Base-by-base conservation (phyloP, 768 basidiomycete genomes). In the Neoboletus subvelutipes region DNA sequence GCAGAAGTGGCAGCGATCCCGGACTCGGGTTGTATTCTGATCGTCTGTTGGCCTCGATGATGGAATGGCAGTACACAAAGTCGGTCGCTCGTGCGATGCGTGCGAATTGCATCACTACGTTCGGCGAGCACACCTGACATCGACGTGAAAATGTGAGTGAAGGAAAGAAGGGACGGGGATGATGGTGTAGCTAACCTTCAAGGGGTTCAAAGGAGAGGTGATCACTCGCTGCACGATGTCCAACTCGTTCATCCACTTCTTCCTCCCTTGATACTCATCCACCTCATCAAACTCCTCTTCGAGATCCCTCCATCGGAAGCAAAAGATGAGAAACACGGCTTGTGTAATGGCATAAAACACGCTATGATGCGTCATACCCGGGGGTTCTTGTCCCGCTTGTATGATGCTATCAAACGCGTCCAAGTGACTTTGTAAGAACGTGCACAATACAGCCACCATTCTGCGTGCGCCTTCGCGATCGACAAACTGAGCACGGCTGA, bases 281-380 rank as follows among this genome's bases (percentile, higher is more conserved):
- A 76, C 78, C 6, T 86, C 88, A 15, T 83, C 79, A n/a, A 75
- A 76, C 22, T 80, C 81, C 49, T 84, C 83, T 41, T 83, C 70
- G 36, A 98, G 75, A 61, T 98, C 97, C 58, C 92, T 77, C 96
- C 96, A 98, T 12, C 97, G 79, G 75, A 98, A 99, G 72, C 97
- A 98, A 72, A 99, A 99, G 60, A 99, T 93, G 60, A 98, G 80
- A 69, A 99, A 95, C 11, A 94, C 84, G 0, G 95, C 88, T 67
- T 98, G 97, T 0, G 86, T 76, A 33, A 96, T 88, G 2, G 95
- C 94, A 69, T 98, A 98, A 69, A 98, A 98, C 20, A 96, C 82
- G 28, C 81, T 83, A 63, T 88, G 76, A n/a, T 79, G 75, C 6
- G 73, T 68, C 47, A 74, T 73, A 37, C 65, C 67, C 2, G 68